Evolutionary conservation across 345 rosid genomes (phyloP), one percentile per base, ranked within the genome.

Genomic region (Eucalyptus curtisii): DNA sequence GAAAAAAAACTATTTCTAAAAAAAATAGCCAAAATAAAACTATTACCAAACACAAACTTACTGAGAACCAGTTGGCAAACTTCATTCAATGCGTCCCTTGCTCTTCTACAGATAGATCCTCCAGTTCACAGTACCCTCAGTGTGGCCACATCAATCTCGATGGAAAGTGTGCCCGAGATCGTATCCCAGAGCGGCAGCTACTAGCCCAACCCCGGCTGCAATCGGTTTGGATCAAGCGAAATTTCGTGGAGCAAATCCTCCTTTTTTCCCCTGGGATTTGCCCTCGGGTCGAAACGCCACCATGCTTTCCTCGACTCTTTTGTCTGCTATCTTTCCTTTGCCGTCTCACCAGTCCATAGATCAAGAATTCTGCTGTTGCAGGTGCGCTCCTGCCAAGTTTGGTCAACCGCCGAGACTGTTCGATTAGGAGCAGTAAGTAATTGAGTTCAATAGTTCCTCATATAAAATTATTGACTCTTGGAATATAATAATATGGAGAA

Each of bases 21-120:
- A 52, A 52, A 7, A 44, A 44, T 7, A 8, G 1, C 2, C 9
- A 0, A 52, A 52, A 52, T 52, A 52, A 0, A 52, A 52, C 19
- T 52, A 19, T 52, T 19, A 52, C 55, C 24, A 52, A 52, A 3
- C 55, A 52, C 24, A 52, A 52, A 52, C 24, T 52, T 52, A 19
- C 24, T 52, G 19, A 19, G 24, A 52, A 52, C 55, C 4, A 4
- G 55, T 52, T 52, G 55, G 55, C 55, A 19, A 52, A 19, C 24
- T 52, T 52, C 7, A 52, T 52, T 52, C 24, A 52, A 52, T 19
- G 24, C 55, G 55, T 45, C 47, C 47, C 47, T 45, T 10, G 47
- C 47, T 45, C 10, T 45, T 42, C 44, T 42, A 42, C 8, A 45
- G 47, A 45, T 8, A 45, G 47, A 45, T 45, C 47, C 47, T 45